Evolutionary conservation across 345 rosid genomes (phyloP), one percentile per base, ranked within the genome.

Genomic region (Gossypium thurberi): DNA sequence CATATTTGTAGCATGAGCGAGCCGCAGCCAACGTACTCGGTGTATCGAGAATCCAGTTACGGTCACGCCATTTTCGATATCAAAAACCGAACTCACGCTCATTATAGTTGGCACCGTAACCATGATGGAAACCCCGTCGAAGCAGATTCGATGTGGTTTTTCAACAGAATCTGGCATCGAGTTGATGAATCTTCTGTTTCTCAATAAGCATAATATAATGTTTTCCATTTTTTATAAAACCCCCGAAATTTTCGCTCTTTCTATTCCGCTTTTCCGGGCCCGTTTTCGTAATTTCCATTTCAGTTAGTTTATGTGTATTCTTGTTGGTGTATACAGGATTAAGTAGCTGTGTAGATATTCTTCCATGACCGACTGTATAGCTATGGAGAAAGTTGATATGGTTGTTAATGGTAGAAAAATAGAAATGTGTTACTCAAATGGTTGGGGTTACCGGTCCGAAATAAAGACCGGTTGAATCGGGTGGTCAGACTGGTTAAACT

Each of bases 21-120:
- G 81, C 97, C 97, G 53, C 98, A 94, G 78, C 98, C 98, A 4
- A 73, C 78, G 10, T 92, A 89, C 85, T 94, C 99, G 2, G 96
- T 98, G 1, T 94, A 73, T 43, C 85, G 98, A 2, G 99, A 94
- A 73, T 93, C 98, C 3, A 92, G 99, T 75, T 92, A 89, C 15
- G 98, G 99, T 8, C 98, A 94, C 13, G 98, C 97, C n/a, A 82
- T 84, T 43, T 88, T 92, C 7, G 85, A 85, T 46, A 88, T 92
- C 59, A 87, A 90, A 90, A 94, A 94, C 84, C 66, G 90, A 63
- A 89, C 98, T 6, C 99, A 92, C 5, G 97, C 98, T 3, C 77
- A 74, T 69, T 92, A 88, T 58, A 84, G 83, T 69, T 94, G 97
- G 98, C 95, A 94, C 65, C 82, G 95, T 26, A 94, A 94, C 70